Percentiles rank a stretch among this genome's conserved stretches.
Evolutionary conservation across 257 asterid genomes (phyloP).

Genomic region (Salvia hispanica): DNA sequence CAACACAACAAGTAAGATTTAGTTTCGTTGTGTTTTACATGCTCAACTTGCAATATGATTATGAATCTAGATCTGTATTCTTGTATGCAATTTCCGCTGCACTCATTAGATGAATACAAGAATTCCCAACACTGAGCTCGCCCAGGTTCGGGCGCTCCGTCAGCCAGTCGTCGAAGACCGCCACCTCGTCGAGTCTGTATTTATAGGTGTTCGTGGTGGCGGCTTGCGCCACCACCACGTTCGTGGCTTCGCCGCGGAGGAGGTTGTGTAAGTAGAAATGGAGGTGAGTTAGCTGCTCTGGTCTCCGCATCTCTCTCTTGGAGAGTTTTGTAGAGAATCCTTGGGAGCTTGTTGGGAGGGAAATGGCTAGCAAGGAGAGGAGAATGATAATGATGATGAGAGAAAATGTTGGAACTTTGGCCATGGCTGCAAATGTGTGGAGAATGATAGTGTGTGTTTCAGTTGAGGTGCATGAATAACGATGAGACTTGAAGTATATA

Average conservation of each 20-base stretch:
- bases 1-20: no score
- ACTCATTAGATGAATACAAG: no score
- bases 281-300: conserved; percentile 46
- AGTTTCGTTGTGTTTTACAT: no score
- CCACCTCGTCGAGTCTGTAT: conserved; percentile 38
- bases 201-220: conserved; percentile 39
- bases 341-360: conserved; percentile 1
- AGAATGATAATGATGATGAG: not conserved
- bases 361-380: not conserved
- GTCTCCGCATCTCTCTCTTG: conserved; percentile 30
- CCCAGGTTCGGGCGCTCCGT: conserved; percentile 34
- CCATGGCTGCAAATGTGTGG: conserved; percentile 10
- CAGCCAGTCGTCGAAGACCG: conserved; percentile 43
- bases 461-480: no score
- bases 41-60: no score
- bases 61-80: no score
- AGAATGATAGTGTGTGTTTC: no score
- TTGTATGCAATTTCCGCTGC: no score
- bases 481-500: no score
- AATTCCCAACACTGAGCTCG: no score
- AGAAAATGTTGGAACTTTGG: conserved; percentile 1
- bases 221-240: conserved; percentile 37
- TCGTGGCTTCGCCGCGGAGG: conserved; percentile 39
- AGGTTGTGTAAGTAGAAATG: conserved; percentile 53
- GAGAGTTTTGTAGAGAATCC: conserved; percentile 25